Base-by-base conservation (phyloP, 768 basidiomycete genomes). In the Amanita rimosa region DNA sequence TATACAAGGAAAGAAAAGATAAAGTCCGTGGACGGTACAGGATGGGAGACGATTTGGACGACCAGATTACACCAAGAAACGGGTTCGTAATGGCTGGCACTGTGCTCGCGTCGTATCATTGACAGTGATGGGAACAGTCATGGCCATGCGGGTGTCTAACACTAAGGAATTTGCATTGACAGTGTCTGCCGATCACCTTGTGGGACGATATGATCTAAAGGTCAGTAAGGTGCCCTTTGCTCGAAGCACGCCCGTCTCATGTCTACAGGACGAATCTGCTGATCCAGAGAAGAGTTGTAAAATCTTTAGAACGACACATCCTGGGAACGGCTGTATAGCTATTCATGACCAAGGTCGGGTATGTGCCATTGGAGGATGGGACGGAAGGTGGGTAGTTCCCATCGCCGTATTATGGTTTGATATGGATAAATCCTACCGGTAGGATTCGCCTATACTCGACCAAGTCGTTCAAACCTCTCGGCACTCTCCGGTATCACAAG, bases 321-420 rank as follows among this genome's bases (percentile, higher is more conserved):
- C 88, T 0, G 92, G 93, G 3, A 92, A 92, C 58, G 75, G 75
- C 0, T 75, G 78, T 6, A 63, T 97, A n/a, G 75, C 82, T 3
- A 78, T 96, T 10, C 78, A 81, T 4, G 72, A 78, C 31, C 83
- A 87, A 54, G 89, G 82, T 0, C 74, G 75, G 17, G 77, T 97
- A 0, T 85, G 92, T 55, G 93, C 92, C 0, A 69, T 93, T 2
- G 94, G 85, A 2, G 91, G 93, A 0, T 97, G 95, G 95, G 93
- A 98, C 53, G 93, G 95, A 31, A 79, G 73, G 94, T 93, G 54
- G 56, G 35, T 37, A 3, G 3, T 45, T 22, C 10, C 4, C 24
- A 24, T 6, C 35, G 26, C 19, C 11, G 4, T 9, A 6, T 19
- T 14, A 3, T n/a, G 33, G 9, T 19, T 31, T 11, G 14, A n/a